Conservation (phyloP, 2,329 filamentous ascomycete genomes). For the Diaporthe australafricana region DNA sequence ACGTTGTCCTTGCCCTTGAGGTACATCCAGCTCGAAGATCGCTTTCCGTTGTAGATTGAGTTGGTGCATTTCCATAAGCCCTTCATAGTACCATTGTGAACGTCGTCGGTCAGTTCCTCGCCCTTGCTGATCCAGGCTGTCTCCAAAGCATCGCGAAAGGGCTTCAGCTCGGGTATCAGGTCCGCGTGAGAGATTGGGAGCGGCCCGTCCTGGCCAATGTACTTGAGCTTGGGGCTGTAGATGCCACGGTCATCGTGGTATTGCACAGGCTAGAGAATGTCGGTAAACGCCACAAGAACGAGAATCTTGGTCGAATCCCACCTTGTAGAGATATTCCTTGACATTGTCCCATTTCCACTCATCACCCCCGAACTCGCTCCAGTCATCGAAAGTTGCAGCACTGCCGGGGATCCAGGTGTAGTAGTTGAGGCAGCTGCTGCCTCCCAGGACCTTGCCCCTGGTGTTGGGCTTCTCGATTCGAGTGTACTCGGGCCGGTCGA, state of each 20-base stretch:
- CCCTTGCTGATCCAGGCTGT: conserved; percentile 67
- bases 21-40: conserved; percentile 63
- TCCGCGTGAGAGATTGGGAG: conserved; percentile 66
- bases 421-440: conserved; percentile 70
- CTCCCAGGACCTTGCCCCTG: conserved; percentile 69
- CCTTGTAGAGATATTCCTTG: conserved; percentile 65
- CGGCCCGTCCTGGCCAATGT: conserved; percentile 64
- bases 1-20: conserved; percentile 66
- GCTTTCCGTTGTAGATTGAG: conserved; percentile 67
- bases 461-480: conserved; percentile 74
- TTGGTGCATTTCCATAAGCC: conserved; percentile 66
- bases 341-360: conserved; percentile 69
- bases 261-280: conserved; percentile 50
- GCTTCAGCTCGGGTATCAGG: conserved; percentile 61
- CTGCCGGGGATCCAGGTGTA: conserved; percentile 72
- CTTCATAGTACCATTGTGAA: conserved; percentile 66
- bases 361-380: conserved; percentile 79
- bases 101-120: conserved; percentile 61
- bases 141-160: conserved; percentile 62
- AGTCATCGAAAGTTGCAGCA: conserved; percentile 71
- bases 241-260: conserved; percentile 66
- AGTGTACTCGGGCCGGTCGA: conserved; percentile 68
- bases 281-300: no score
- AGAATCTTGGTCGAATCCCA: neutral
- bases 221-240: conserved; percentile 57